Conservation (phyloP, 768 basidiomycete species). For the Termitomyces sp. region DNA sequence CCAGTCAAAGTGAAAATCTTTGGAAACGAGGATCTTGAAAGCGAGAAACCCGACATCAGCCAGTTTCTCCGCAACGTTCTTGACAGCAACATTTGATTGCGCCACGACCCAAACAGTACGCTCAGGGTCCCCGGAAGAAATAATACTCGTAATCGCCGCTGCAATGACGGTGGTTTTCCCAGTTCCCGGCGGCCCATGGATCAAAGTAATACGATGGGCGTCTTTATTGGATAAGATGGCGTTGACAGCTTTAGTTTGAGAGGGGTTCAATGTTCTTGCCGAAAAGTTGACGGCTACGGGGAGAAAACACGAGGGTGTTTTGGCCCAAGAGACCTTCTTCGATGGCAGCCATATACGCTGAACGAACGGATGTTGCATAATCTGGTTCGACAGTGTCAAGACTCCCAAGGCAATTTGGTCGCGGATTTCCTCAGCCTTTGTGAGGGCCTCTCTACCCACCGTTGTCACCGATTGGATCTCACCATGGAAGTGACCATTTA, state of each 20-base stretch:
- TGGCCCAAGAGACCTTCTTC: conserved; percentile 15
- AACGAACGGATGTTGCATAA: conserved; percentile 34
- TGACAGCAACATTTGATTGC: conserved; percentile 78
- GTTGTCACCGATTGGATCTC: conserved; percentile 36
- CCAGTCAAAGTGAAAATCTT: conserved; percentile 66
- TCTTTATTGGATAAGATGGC: conserved; percentile 33
- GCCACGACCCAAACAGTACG: conserved; percentile 63
- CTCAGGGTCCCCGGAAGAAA: conserved; percentile 20
- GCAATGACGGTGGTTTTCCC: conserved; percentile 67
- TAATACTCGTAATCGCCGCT: conserved; percentile 39
- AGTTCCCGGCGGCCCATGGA: conserved; percentile 60
- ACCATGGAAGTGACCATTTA: conserved; percentile 27
- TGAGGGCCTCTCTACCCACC: conserved; percentile 46
- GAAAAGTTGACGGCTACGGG: conserved; percentile 20
- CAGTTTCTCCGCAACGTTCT: conserved; percentile 77
- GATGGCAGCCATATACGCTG: conserved; percentile 32
- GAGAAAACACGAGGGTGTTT: not conserved
- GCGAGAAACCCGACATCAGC: conserved; percentile 40
- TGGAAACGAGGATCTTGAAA: conserved; percentile 65
- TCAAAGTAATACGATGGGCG: conserved; percentile 28
- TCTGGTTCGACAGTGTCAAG: conserved; percentile 25
- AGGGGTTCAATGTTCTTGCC: conserved; percentile 29
- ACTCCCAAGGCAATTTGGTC: conserved; percentile 25
- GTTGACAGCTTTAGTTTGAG: conserved; percentile 33
- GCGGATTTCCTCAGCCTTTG: conserved; percentile 41